phyloP scores from a whole-genome alignment of 345 rosid species.

The Atalantia buxifolia region DNA sequence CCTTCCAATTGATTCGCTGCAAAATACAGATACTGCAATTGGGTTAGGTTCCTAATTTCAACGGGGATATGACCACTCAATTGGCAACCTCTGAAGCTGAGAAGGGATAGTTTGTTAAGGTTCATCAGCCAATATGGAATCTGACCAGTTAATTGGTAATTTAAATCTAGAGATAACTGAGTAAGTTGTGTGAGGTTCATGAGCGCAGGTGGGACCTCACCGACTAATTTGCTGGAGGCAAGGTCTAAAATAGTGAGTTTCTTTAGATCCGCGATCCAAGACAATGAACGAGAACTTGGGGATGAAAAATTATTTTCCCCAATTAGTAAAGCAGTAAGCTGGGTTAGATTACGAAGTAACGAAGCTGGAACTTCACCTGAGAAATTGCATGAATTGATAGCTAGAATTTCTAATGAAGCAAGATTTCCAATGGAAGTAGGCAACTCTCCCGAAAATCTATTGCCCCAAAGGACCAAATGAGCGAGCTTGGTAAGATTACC shows the following conservation, averaged over 20 bases:
- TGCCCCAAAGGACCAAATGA: neutral
- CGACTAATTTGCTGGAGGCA: neutral
- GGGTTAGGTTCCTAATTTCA: neutral
- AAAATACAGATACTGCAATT: neutral
- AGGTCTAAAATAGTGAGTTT: neutral
- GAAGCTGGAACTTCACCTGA: neutral
- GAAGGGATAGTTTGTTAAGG: neutral
- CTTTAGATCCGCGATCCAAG: neutral
- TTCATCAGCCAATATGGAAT: constrained; percentile 14
- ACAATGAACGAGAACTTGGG: neutral
- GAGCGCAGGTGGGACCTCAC: neutral
- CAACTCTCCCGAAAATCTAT: neutral
- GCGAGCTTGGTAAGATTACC: neutral
- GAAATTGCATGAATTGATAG: neutral
- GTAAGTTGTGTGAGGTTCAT: constrained; percentile 6
- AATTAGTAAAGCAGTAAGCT: neutral
- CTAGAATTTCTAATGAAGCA: neutral
- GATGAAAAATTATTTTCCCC: neutral
- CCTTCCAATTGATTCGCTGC: neutral
- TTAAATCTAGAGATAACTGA: neutral
- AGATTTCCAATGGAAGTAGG: neutral
- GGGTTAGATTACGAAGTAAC: neutral
- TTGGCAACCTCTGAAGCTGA: neutral
- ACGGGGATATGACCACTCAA: neutral
- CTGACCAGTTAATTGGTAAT: constrained; percentile 10